Conservation (phyloP, 345 rosid genomes). For the Erysimum cheiranthoides region DNA sequence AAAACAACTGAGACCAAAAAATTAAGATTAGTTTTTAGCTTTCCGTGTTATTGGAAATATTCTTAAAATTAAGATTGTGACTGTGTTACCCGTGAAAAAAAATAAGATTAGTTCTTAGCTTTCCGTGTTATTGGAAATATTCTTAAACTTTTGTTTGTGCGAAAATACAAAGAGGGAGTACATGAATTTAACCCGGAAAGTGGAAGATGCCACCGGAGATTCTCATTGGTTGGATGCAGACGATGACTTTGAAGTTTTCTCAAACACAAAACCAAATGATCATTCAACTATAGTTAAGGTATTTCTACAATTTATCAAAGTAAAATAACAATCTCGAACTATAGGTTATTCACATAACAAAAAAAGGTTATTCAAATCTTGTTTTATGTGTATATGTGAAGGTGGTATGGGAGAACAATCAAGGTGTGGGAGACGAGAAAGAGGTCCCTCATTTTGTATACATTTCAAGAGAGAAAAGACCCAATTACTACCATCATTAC, state of each 20-base stretch:
- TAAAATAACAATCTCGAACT: not conserved
- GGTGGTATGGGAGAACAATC: constrained; percentile 63
- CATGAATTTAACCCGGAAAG: constrained; percentile 51
- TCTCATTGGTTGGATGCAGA: constrained; percentile 32
- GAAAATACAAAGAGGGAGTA: constrained; percentile 51
- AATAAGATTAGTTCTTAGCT: not conserved
- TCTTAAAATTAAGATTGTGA: too few species aligned
- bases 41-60: too few species aligned
- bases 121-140: not conserved
- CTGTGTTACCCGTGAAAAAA: too few species aligned
- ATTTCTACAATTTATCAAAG: not conserved
- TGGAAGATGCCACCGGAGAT: constrained; percentile 48
- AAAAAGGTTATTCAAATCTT: not conserved
- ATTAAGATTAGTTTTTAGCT: not conserved
- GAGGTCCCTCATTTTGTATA: constrained; percentile 66
- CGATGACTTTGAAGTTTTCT: constrained; percentile 54
- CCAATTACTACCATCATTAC: constrained; percentile 59
- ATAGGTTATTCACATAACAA: not conserved
- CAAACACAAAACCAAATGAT: constrained; percentile 46
- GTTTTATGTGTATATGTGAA: constrained; percentile 27
- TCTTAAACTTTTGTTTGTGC: not conserved
- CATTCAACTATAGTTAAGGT: constrained; percentile 73
- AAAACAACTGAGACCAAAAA: not conserved
- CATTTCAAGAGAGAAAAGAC: constrained; percentile 69
- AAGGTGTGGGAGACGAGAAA: constrained; percentile 39